phyloP scores from a whole-genome alignment of 257 asterid species.

The Jacaranda copaia region DNA sequence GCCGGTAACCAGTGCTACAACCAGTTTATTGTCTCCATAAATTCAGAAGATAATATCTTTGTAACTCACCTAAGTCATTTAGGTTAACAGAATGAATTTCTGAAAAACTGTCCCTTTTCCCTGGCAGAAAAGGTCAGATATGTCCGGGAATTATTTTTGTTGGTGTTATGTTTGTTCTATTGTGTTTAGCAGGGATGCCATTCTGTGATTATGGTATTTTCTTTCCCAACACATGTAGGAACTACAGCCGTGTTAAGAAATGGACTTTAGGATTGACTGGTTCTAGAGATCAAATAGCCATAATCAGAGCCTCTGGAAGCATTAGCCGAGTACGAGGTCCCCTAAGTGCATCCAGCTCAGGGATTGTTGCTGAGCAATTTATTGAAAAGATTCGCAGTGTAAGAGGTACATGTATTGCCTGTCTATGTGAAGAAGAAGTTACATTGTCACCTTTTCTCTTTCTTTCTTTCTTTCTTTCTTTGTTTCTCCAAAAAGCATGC shows the following conservation, averaged over 20 bases:
- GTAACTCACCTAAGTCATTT: constrained; percentile 18
- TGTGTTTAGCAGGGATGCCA: constrained; percentile 14
- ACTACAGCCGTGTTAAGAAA: constrained; percentile 74
- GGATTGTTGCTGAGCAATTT: constrained; percentile 85
- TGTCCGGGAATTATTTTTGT: not conserved
- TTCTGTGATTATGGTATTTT: constrained; percentile 23
- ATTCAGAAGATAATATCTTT: constrained; percentile 18
- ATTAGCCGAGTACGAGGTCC: constrained; percentile 81
- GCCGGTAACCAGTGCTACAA: constrained; percentile 22
- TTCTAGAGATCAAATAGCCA: constrained; percentile 72
- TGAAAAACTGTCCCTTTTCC: constrained; percentile 21
- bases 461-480: not conserved
- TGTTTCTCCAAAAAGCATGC: not conserved
- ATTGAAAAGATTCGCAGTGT: constrained; percentile 86
- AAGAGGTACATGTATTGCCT: constrained; percentile 62
- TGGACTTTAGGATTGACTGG: constrained; percentile 95
- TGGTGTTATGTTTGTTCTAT: constrained; percentile 9
- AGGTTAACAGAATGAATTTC: constrained; percentile 21
- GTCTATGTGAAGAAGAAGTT: constrained; percentile 1
- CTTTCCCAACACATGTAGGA: constrained; percentile 53
- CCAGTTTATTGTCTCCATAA: constrained; percentile 27
- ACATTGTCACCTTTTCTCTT: constrained; percentile 1
- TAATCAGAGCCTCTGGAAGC: constrained; percentile 97
- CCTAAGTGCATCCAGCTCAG: constrained; percentile 71
- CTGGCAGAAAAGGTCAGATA: constrained; percentile 12